Evolutionary conservation across 176 grass and related monocot species (phyloP).

Genomic region (Carex myosuroides): DNA sequence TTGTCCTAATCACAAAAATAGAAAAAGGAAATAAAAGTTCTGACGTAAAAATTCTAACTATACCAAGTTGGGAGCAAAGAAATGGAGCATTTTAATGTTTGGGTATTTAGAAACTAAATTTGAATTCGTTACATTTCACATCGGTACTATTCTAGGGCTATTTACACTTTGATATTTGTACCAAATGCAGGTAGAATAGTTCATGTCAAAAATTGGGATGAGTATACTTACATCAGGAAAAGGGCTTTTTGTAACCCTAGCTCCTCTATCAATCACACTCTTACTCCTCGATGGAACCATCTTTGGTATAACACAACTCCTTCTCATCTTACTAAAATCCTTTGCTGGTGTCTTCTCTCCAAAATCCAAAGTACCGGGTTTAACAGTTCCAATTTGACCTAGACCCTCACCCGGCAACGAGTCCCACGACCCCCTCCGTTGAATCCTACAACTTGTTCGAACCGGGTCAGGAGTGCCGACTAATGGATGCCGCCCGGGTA

Average conservation of each 20-base stretch:
- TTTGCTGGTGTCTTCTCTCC: slow-evolving; percentile 59
- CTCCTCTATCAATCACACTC: slow-evolving; percentile 37
- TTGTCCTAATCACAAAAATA: slow-evolving; percentile 42
- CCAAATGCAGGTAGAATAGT: not conserved
- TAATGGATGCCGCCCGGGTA: slow-evolving; percentile 64
- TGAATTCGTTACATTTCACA: not conserved
- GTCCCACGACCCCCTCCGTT: slow-evolving; percentile 55
- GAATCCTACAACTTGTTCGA: slow-evolving; percentile 9
- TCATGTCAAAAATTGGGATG: not conserved
- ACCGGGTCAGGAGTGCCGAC: slow-evolving; percentile 61
- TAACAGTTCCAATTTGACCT: slow-evolving; percentile 32
- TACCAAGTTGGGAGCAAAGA: not conserved
- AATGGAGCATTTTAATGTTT: too few relatives aligned
- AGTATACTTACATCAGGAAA: slow-evolving; percentile 32
- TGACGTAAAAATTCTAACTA: not conserved
- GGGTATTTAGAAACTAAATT: not conserved
- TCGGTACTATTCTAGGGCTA: not conserved
- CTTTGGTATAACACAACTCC: not conserved
- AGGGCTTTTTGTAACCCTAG: slow-evolving; percentile 64
- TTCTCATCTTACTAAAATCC: slow-evolving; percentile 25
- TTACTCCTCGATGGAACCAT: slow-evolving; percentile 29
- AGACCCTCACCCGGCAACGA: slow-evolving; percentile 25
- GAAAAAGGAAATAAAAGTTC: slow-evolving; percentile 6
- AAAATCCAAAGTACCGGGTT: slow-evolving; percentile 55
- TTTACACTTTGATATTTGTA: not conserved